A percentile compares a stretch with the other conserved stretches of the same genome.
These are phyloP conservation scores for Avena eriantha DNA, from an alignment of 176 grass and related monocot genomes.

Conservation along the genomic window DNA sequence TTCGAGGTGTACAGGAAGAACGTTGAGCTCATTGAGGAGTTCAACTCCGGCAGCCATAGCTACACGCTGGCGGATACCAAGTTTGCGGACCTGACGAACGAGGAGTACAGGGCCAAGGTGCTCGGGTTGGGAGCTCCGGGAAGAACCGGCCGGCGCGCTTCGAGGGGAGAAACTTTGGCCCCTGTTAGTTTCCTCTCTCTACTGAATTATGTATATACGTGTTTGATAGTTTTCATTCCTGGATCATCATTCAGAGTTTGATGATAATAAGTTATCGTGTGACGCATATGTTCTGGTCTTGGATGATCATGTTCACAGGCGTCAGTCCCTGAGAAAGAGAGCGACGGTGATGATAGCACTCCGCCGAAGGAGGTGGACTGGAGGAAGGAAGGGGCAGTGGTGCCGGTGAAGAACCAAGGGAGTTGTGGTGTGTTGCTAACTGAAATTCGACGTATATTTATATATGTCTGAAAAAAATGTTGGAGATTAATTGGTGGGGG, in stretches of 20 bases:
- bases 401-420: slow-evolving; percentile 60
- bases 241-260: not conserved
- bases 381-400: slow-evolving; percentile 52
- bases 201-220: not conserved
- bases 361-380: slow-evolving; percentile 53
- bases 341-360: not conserved
- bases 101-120: slow-evolving; percentile 60
- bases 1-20: slow-evolving; percentile 65
- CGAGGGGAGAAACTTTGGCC: not conserved
- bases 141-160: not conserved
- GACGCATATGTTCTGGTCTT: not conserved
- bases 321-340: not conserved
- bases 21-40: slow-evolving; percentile 50
- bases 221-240: not conserved
- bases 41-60: slow-evolving; percentile 44
- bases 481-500: not conserved
- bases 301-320: not conserved
- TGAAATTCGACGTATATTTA: not conserved
- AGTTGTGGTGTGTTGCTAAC: slow-evolving; percentile 41
- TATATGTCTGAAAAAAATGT: not conserved
- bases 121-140: not conserved
- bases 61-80: slow-evolving; percentile 49
- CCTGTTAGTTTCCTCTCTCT: slow-evolving; percentile 29
- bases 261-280: not conserved
- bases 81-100: slow-evolving; percentile 70